Conservation (phyloP, 1,284 basidiomycete species). For the Irpex sp. region DNA sequence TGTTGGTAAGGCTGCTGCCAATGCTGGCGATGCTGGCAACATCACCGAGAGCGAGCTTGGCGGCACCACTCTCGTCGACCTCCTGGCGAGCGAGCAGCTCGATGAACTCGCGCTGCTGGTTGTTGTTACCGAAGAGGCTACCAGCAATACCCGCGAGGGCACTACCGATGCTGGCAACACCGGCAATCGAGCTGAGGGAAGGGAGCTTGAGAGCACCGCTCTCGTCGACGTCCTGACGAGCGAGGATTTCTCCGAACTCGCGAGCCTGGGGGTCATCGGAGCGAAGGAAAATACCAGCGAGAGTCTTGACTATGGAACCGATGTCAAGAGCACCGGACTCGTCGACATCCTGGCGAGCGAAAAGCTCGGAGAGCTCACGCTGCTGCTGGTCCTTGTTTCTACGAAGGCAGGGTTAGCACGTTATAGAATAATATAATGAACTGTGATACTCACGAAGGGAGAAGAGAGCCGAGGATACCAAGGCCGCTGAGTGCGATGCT, state of each 20-base stretch:
- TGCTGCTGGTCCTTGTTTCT: not conserved
- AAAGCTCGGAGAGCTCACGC: not conserved
- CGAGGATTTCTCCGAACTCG: not conserved
- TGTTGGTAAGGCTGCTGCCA: not conserved
- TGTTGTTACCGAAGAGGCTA: not conserved
- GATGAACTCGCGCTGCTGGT: not conserved
- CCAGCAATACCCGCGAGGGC: not conserved
- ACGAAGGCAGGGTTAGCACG: not conserved
- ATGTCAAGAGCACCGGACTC: not conserved
- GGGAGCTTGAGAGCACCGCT: not conserved
- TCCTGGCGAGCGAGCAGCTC: conserved; percentile 1
- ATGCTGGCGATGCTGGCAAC: not conserved
- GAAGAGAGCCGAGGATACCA: not conserved
- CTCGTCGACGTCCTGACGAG: not conserved
- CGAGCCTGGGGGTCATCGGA: not conserved
- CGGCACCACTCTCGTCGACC: conserved; percentile 1
- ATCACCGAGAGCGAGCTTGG: not conserved
- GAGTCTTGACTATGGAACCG: not conserved
- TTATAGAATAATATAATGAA: not conserved
- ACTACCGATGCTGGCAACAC: not conserved
- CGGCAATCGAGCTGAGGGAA: not conserved
- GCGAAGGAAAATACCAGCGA: not conserved
- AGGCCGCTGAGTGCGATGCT: conserved; percentile 1
- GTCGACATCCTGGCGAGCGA: not conserved
- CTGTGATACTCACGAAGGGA: not conserved